Percentiles rank a stretch among this genome's conserved stretches.
These are phyloP conservation scores for Arachis hypogaea DNA, from an alignment of 306 rosid genomes.

Conservation along the genomic window DNA sequence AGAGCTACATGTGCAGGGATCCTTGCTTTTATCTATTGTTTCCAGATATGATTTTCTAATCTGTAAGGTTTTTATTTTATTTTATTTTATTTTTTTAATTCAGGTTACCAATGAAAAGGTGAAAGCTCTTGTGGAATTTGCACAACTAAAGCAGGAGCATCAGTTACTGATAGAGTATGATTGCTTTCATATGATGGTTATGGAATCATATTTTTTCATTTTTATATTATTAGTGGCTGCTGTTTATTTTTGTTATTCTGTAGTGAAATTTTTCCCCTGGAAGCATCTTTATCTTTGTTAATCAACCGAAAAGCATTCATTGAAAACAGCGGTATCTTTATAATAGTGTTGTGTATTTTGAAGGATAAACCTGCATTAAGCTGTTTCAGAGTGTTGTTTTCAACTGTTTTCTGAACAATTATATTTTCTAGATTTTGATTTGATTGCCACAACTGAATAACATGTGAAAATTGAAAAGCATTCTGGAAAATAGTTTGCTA, in stretches of 20 bases:
- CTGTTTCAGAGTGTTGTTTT: slow-evolving; percentile 8
- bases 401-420: neutral
- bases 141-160: slow-evolving; percentile 82
- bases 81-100: slow-evolving; percentile 28
- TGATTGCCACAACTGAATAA: slow-evolving; percentile 10
- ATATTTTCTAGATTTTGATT: slow-evolving; percentile 13
- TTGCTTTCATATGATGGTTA: slow-evolving; percentile 35
- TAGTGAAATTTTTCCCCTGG: neutral
- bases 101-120: slow-evolving; percentile 99
- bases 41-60: slow-evolving; percentile 27
- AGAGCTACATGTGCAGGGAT: slow-evolving; percentile 20
- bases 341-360: slow-evolving; percentile 19
- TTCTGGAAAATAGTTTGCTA: neutral
- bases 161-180: slow-evolving; percentile 75
- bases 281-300: slow-evolving; percentile 26
- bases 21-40: slow-evolving; percentile 22
- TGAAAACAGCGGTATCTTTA: neutral
- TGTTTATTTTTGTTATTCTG: slow-evolving; percentile 5
- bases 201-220: slow-evolving; percentile 31
- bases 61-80: neutral
- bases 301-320: slow-evolving; percentile 6
- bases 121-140: slow-evolving; percentile 86
- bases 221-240: slow-evolving; percentile 20
- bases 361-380: slow-evolving; percentile 32
- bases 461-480: neutral